A percentile compares a stretch with the other conserved stretches of the same genome.
These are phyloP conservation scores for Choanephora cucurbitarum DNA, from an alignment of 371 early-diverging fungal genomes.

Conservation along the genomic window DNA sequence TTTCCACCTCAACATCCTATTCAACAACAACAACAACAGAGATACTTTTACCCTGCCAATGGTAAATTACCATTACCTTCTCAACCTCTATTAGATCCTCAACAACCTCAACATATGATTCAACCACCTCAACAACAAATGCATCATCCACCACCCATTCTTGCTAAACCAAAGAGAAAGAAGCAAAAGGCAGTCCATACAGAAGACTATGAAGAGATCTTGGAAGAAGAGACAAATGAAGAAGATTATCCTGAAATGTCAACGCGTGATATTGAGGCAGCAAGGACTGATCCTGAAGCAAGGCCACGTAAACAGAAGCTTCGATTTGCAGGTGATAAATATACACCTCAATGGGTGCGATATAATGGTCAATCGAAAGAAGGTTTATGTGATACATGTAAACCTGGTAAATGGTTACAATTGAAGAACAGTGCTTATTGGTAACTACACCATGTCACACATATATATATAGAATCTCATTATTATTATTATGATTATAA, in stretches of 20 bases:
- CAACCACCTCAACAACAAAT: background rate
- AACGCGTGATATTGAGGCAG: conserved; percentile 46
- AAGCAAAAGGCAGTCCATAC: conserved; percentile 21
- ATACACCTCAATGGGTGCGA: conserved; percentile 90
- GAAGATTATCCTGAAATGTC: conserved; percentile 52
- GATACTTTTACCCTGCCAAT: conserved; percentile 19
- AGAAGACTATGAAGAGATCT: conserved; percentile 30
- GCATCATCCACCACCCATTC: conserved; percentile 15
- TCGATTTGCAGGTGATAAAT: conserved; percentile 78
- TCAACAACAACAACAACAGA: conserved; percentile 3
- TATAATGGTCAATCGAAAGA: conserved; percentile 80
- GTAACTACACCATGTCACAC: no score
- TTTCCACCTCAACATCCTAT: conserved; percentile 22
- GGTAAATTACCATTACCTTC: conserved; percentile 21
- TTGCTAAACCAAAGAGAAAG: conserved; percentile 28
- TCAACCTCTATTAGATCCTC: conserved; percentile 10
- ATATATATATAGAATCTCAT: no score
- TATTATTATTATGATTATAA: conserved; percentile 14
- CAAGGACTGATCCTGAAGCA: conserved; percentile 47
- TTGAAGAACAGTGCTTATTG: conserved; percentile 92
- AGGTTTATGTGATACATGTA: conserved; percentile 87
- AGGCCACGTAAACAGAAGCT: conserved; percentile 69
- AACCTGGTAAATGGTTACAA: conserved; percentile 89
- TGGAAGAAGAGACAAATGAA: conserved; percentile 33
- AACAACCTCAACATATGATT: conserved; percentile 14